Conservation (phyloP, 495 filamentous ascomycete genomes). For the Trichocladium uniseriatum region DNA sequence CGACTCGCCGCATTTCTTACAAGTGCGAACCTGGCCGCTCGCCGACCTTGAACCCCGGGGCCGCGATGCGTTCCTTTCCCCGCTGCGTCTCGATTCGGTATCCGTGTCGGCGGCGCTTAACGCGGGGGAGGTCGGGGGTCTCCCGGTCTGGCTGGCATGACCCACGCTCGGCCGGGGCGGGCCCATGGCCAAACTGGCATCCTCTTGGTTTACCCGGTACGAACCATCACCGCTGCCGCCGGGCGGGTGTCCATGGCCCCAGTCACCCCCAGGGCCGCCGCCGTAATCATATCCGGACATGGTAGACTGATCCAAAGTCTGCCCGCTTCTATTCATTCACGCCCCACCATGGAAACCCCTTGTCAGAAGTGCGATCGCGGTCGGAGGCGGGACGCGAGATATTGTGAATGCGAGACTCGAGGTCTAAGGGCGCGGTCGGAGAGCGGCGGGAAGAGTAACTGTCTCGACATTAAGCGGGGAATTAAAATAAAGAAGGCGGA, state of each 20-base stretch:
- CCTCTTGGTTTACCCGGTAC: constrained; percentile 31
- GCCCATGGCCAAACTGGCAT: constrained; percentile 28
- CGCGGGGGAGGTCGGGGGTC: constrained; percentile 32
- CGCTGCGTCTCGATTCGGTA: constrained; percentile 32
- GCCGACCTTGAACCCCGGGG: constrained; percentile 37
- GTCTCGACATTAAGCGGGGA: constrained; percentile 3
- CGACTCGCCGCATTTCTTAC: constrained; percentile 78
- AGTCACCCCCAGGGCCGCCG: constrained; percentile 16
- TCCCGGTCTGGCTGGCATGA: constrained; percentile 22
- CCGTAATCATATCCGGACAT: constrained; percentile 26
- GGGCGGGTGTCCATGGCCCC: constrained; percentile 12
- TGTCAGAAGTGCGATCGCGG: neutral
- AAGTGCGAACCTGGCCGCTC: constrained; percentile 52
- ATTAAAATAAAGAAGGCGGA: neutral
- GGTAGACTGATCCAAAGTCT: constrained; percentile 16
- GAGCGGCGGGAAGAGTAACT: neutral
- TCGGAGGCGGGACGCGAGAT: neutral
- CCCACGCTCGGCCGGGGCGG: constrained; percentile 30
- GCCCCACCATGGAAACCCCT: constrained; percentile 12
- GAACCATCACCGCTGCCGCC: constrained; percentile 10
- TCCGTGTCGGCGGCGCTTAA: constrained; percentile 31
- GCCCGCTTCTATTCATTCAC: constrained; percentile 10
- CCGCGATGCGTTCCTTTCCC: constrained; percentile 41
- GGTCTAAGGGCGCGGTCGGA: neutral
- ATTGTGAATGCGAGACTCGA: neutral